Evolutionary conservation across 345 rosid genomes (phyloP).

Genomic region (Populus simonii): DNA sequence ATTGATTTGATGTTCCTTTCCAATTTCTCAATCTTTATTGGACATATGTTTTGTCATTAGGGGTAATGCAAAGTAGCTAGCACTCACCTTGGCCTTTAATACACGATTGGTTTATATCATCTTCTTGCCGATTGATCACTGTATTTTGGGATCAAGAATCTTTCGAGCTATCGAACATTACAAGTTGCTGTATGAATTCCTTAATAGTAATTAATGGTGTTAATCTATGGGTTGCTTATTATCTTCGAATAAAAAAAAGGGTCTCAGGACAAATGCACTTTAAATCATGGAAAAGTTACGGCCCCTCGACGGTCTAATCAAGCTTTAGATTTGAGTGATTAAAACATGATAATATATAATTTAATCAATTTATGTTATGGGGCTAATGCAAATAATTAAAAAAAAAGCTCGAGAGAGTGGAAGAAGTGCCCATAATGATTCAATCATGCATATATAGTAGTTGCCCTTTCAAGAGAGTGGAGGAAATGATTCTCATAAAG

Average conservation of each 20-base stretch:
- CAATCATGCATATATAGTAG: neutral
- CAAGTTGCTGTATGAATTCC: too few species aligned
- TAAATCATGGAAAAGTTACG: conserved; percentile 35
- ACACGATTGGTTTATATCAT: conserved; percentile 15
- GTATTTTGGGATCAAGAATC: conserved; percentile 15
- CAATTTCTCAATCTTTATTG: neutral
- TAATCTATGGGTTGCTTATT: neutral
- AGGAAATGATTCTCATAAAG: neutral
- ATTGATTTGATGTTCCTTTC: conserved; percentile 10
- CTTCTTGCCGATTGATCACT: neutral
- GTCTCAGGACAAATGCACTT: conserved; percentile 26
- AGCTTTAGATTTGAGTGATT: conserved; percentile 19
- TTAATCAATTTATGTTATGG: too few species aligned
- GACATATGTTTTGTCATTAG: neutral
- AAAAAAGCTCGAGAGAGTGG: conserved; percentile 17
- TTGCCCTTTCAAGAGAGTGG: neutral
- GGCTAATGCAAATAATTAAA: neutral
- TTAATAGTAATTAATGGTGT: too few species aligned
- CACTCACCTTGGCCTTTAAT: neutral
- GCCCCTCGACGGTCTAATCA: conserved; percentile 46
- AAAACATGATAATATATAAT: neutral
- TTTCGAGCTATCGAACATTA: neutral
- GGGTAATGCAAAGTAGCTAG: neutral
- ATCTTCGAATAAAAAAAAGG: conserved; percentile 10
- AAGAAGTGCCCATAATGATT: conserved; percentile 36